Evolutionary conservation across 2,329 filamentous ascomycete genomes (phyloP).

Genomic region (Paecilomyces variotii): DNA sequence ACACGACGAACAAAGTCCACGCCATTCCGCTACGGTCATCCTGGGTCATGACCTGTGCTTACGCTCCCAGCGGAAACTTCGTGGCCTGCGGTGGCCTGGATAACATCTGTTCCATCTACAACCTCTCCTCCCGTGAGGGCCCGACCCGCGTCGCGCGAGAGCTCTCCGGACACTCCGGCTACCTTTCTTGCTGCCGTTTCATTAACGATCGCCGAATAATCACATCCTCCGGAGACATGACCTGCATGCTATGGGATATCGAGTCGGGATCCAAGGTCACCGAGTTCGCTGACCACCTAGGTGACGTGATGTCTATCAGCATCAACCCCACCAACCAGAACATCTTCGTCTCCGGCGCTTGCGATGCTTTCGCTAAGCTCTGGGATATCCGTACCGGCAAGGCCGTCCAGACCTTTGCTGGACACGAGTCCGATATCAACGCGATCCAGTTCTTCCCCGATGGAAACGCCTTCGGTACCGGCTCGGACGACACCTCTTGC

Average conservation of each 20-base stretch:
- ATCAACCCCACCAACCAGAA: slow-evolving; percentile 99
- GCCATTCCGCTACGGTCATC: slow-evolving; percentile 95
- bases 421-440: slow-evolving; percentile 98
- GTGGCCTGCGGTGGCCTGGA: slow-evolving; percentile 97
- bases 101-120: slow-evolving; percentile 99
- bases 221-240: slow-evolving; percentile 98
- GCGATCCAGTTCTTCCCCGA: slow-evolving; percentile 99
- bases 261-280: slow-evolving; percentile 95
- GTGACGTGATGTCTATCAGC: slow-evolving; percentile 99
- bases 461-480: slow-evolving; percentile 95
- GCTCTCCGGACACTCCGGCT: slow-evolving; percentile 92
- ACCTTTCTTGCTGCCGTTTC: slow-evolving; percentile 96
- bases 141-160: slow-evolving; percentile 93
- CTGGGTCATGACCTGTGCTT: slow-evolving; percentile 99
- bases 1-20: slow-evolving; percentile 99
- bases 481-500: slow-evolving; percentile 95
- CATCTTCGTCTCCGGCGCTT: slow-evolving; percentile 98
- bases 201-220: slow-evolving; percentile 97
- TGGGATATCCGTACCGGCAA: slow-evolving; percentile 99
- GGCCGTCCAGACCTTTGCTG: slow-evolving; percentile 96
- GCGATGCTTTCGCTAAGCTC: slow-evolving; percentile 95
- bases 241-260: slow-evolving; percentile 99
- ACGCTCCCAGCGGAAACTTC: slow-evolving; percentile 95
- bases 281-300: slow-evolving; percentile 95
- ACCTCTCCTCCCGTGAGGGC: slow-evolving; percentile 93